phyloP scores from a whole-genome alignment of 176 grass and related monocot genomes.

The Chloris gayana region DNA sequence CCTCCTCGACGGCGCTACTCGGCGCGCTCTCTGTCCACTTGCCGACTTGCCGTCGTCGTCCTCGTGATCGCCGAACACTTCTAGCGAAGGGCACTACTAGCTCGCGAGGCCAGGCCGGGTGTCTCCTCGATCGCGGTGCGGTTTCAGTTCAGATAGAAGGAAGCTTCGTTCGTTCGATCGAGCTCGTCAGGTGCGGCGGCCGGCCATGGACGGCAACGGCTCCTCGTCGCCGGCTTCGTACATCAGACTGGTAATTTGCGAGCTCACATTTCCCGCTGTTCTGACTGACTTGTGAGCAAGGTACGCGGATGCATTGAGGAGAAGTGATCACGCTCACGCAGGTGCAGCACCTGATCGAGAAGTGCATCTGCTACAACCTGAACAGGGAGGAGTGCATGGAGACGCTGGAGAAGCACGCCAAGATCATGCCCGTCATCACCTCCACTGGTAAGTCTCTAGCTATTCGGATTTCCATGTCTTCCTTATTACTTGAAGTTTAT shows the following conservation, averaged over 20 bases:
- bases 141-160: neutral
- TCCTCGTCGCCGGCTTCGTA: constrained; percentile 64
- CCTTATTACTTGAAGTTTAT: neutral
- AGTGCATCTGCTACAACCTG: constrained; percentile 71
- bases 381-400: constrained; percentile 73
- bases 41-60: neutral
- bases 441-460: constrained; percentile 48
- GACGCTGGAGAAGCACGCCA: constrained; percentile 71
- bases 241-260: constrained; percentile 56
- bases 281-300: neutral
- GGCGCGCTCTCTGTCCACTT: constrained; percentile 22
- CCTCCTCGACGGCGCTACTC: constrained; percentile 17
- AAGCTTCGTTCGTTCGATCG: neutral
- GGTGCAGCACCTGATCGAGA: constrained; percentile 90
- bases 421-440: constrained; percentile 64
- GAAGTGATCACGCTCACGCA: neutral
- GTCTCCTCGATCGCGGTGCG: neutral
- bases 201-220: constrained; percentile 43
- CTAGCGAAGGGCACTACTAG: neutral
- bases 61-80: neutral
- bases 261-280: neutral
- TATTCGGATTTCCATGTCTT: neutral
- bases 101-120: neutral
- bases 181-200: neutral
- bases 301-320: neutral